Conservation (phyloP, 176 grass and related monocot genomes). For the Oropetium thomaeum region DNA sequence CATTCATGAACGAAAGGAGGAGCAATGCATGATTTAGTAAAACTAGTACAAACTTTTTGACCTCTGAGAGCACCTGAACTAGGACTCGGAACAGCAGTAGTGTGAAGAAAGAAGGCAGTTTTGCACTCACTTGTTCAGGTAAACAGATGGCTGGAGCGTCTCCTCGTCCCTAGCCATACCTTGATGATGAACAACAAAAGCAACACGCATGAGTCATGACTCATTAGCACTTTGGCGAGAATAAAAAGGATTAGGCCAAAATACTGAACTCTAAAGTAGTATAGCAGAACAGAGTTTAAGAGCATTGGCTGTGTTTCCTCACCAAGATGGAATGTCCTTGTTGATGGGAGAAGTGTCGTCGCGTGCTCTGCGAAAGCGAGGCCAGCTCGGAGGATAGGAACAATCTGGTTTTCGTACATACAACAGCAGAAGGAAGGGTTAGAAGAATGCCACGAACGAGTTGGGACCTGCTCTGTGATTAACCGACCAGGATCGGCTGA, state of each 20-base stretch:
- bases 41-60: background rate
- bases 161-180: background rate
- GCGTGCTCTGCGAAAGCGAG: background rate
- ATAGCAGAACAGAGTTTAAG: no score
- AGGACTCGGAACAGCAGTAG: background rate
- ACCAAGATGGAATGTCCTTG: background rate
- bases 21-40: background rate
- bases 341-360: background rate
- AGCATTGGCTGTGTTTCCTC: no score
- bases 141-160: constrained; percentile 6
- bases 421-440: background rate
- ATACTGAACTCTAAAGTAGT: no score
- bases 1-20: background rate
- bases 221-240: no score
- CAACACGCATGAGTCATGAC: background rate
- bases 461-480: background rate
- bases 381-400: background rate
- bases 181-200: background rate
- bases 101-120: background rate
- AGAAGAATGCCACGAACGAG: background rate
- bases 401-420: background rate
- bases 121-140: background rate
- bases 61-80: no score
- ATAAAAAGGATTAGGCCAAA: no score
- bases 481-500: background rate